Conservation (phyloP, 2,329 filamentous ascomycete genomes). For the Cordyceps tenuipes region DNA sequence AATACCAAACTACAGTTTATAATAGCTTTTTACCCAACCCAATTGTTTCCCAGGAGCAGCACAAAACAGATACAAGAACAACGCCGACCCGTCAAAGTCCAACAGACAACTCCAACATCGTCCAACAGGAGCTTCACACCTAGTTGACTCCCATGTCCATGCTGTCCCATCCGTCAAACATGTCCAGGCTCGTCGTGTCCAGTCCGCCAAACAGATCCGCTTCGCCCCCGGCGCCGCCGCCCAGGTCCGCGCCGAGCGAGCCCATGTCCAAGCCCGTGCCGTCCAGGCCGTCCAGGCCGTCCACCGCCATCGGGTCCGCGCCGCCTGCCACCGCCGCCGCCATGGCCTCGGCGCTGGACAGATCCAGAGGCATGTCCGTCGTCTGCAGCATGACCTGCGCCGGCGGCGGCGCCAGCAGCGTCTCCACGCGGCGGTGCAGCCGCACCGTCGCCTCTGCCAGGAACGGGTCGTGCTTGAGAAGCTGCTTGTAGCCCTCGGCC, state of each 20-base stretch:
- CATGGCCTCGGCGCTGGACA: conserved; percentile 26
- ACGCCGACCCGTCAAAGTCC: background rate
- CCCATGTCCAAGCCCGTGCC: conserved; percentile 27
- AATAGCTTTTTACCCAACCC: too few relatives aligned
- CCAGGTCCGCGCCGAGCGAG: conserved; percentile 20
- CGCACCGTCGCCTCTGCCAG: conserved; percentile 55
- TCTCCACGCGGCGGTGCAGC: conserved; percentile 55
- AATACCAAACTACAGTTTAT: too few relatives aligned
- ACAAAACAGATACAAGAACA: background rate
- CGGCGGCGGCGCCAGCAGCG: conserved; percentile 45
- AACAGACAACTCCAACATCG: background rate
- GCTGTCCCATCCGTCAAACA: conserved; percentile 33
- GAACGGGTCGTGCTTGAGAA: conserved; percentile 47
- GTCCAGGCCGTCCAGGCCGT: conserved; percentile 23
- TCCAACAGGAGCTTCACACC: background rate
- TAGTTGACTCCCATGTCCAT: conserved; percentile 24
- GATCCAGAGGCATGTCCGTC: conserved; percentile 31
- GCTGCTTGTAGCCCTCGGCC: conserved; percentile 47
- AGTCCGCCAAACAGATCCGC: conserved; percentile 31
- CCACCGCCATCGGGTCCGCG: conserved; percentile 35
- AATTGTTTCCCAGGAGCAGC: too few relatives aligned
- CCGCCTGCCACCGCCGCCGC: conserved; percentile 13
- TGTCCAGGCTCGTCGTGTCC: conserved; percentile 34
- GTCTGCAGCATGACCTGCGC: conserved; percentile 34
- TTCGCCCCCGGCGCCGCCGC: conserved; percentile 26